Evolutionary conservation across 2,329 filamentous ascomycete species (phyloP).

Genomic region (Penicillium sp.): DNA sequence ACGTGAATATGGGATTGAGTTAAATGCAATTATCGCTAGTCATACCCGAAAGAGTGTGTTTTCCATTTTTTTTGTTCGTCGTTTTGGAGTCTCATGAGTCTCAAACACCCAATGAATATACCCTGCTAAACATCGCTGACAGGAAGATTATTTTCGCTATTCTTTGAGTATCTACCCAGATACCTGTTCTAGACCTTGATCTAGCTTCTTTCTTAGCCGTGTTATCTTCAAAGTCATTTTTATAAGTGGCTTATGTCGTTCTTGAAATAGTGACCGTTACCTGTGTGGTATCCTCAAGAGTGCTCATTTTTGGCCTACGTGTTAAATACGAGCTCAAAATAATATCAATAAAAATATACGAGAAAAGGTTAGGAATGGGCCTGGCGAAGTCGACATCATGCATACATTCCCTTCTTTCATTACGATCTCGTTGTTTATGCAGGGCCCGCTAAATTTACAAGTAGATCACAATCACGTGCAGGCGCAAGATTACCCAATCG

Average conservation of each 20-base stretch:
- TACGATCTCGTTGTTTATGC: background rate
- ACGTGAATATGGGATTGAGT: slow-evolving; percentile 79
- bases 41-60: background rate
- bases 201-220: too few species aligned
- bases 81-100: background rate
- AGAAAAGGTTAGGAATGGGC: background rate
- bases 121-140: too few species aligned
- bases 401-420: background rate
- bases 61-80: background rate
- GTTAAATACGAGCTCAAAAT: background rate
- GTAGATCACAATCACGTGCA: slow-evolving; percentile 18
- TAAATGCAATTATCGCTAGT: slow-evolving; percentile 38
- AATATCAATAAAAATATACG: too few species aligned
- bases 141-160: too few species aligned
- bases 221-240: too few species aligned
- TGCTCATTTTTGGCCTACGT: background rate
- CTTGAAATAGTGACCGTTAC: too few species aligned
- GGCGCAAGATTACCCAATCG: slow-evolving; percentile 19
- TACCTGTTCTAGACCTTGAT: too few species aligned
- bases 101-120: background rate
- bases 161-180: too few species aligned
- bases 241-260: too few species aligned
- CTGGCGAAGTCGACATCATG: background rate
- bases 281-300: background rate
- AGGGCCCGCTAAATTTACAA: background rate